These are phyloP conservation scores for Phalaenopsis equestris DNA, from an alignment of 106 monocot species.

Conservation along the genomic window DNA sequence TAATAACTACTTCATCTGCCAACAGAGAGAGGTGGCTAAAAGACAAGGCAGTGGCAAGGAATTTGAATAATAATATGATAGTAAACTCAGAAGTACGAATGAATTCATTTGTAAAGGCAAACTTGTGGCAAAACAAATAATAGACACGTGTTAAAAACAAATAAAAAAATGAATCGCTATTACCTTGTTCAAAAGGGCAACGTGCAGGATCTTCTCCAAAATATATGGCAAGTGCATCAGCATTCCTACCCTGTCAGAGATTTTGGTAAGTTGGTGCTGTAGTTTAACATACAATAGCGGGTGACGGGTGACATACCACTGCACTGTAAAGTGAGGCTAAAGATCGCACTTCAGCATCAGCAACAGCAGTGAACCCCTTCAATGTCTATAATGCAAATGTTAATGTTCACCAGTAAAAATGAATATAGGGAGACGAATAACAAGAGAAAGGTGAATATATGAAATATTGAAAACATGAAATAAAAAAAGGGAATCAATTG, in stretches of 20 bases:
- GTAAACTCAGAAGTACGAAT: neutral
- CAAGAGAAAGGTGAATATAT: neutral
- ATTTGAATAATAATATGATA: too few species aligned
- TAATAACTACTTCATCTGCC: too few species aligned
- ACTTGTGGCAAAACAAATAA: neutral
- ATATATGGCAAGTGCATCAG: conserved; percentile 50
- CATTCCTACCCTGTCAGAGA: conserved; percentile 50
- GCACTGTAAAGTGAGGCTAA: conserved; percentile 50
- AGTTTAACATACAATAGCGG: neutral
- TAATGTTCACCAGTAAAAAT: neutral
- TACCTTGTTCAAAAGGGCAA: conserved; percentile 70
- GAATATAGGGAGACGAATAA: neutral
- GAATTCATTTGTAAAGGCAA: neutral
- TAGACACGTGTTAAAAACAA: neutral
- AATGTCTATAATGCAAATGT: conserved; percentile 39
- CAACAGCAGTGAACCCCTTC: conserved; percentile 54
- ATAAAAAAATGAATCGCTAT: neutral
- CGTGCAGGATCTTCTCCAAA: conserved; percentile 55
- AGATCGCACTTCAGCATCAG: conserved; percentile 57
- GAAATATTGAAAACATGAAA: neutral
- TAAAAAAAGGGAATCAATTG: neutral
- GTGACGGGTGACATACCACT: conserved; percentile 45
- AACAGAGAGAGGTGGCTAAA: too few species aligned
- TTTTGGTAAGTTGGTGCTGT: neutral
- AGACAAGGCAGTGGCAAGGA: too few species aligned